Conservation (phyloP, 148 eudicot genomes). For the Limonium bicolor region DNA sequence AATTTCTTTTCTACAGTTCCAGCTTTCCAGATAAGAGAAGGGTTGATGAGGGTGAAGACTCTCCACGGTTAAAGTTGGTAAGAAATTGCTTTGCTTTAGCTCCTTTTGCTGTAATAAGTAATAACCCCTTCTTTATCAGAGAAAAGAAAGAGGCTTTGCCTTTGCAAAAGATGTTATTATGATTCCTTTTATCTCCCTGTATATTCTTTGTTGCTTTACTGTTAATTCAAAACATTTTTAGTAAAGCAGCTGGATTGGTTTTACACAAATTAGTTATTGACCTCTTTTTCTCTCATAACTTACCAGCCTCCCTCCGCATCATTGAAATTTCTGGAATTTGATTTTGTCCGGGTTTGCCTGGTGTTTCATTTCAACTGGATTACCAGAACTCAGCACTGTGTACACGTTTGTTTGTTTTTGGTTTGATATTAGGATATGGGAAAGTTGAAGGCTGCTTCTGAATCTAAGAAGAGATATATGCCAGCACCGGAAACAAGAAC, state of each 20-base stretch:
- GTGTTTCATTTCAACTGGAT: too few species aligned
- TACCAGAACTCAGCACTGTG: too few species aligned
- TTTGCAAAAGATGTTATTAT: background rate
- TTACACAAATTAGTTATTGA: too few species aligned
- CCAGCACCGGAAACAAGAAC: constrained; percentile 34
- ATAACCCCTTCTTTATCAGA: background rate
- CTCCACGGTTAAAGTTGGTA: constrained; percentile 41
- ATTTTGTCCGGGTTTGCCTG: too few species aligned
- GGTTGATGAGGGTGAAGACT: constrained; percentile 26
- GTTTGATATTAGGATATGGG: constrained; percentile 34
- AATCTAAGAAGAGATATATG: constrained; percentile 27
- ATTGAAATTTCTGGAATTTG: constrained; percentile 1
- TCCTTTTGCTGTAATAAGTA: background rate
- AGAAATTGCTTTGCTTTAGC: constrained; percentile 5
- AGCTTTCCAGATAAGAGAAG: constrained; percentile 47
- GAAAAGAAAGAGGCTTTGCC: background rate
- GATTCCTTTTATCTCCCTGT: too few species aligned
- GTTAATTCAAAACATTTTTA: too few species aligned
- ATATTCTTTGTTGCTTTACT: too few species aligned
- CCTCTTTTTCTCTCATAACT: too few species aligned
- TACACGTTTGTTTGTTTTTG: constrained; percentile 3
- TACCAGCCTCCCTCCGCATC: too few species aligned
- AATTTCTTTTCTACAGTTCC: constrained; percentile 17
- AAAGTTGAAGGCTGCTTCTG: constrained; percentile 20
- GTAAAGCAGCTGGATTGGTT: too few species aligned